A percentile compares a stretch with the other conserved stretches of the same genome.
phyloP scores from a whole-genome alignment of 768 basidiomycete species.

The Suillus luteus region DNA sequence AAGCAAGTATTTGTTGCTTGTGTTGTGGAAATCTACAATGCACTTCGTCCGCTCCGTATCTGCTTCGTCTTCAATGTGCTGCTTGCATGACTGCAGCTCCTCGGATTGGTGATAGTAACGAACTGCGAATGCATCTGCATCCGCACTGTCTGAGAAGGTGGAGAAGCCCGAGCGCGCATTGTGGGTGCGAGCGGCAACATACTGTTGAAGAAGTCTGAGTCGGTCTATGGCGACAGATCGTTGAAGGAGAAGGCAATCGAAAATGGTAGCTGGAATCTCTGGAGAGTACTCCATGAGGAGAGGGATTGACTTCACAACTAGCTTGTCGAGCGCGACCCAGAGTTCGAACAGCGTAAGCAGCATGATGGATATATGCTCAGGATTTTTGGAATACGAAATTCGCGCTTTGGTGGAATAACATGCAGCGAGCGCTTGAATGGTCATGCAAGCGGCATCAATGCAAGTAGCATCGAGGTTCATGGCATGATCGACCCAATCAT shows the following conservation, averaged over 20 bases:
- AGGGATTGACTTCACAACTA: slow-evolving; percentile 36
- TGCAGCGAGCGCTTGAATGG: slow-evolving; percentile 29
- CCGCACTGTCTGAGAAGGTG: slow-evolving; percentile 33
- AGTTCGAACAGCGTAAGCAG: slow-evolving; percentile 47
- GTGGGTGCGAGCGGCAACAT: slow-evolving; percentile 35
- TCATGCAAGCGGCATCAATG: slow-evolving; percentile 24
- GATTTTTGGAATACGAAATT: slow-evolving; percentile 33
- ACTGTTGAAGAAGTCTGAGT: slow-evolving; percentile 27
- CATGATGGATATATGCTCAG: slow-evolving; percentile 42
- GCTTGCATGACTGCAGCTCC: slow-evolving; percentile 25
- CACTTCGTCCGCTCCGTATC: slow-evolving; percentile 20
- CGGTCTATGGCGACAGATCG: slow-evolving; percentile 30
- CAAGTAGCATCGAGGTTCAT: slow-evolving; percentile 22
- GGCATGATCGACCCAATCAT: slow-evolving; percentile 34
- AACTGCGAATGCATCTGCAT: slow-evolving; percentile 30
- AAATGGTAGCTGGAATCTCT: slow-evolving; percentile 39
- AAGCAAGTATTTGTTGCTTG: slow-evolving; percentile 22
- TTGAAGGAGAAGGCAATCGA: slow-evolving; percentile 46
- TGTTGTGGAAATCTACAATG: slow-evolving; percentile 25
- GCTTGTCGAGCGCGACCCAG: slow-evolving; percentile 49
- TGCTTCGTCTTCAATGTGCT: slow-evolving; percentile 33
- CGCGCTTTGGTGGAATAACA: slow-evolving; percentile 30
- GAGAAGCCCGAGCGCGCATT: slow-evolving; percentile 9
- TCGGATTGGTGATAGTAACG: slow-evolving; percentile 33
- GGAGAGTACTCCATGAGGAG: slow-evolving; percentile 48